Evolutionary conservation across 192 early-diverging fungal genomes (phyloP).

Genomic region (Coemansia sp.): DNA sequence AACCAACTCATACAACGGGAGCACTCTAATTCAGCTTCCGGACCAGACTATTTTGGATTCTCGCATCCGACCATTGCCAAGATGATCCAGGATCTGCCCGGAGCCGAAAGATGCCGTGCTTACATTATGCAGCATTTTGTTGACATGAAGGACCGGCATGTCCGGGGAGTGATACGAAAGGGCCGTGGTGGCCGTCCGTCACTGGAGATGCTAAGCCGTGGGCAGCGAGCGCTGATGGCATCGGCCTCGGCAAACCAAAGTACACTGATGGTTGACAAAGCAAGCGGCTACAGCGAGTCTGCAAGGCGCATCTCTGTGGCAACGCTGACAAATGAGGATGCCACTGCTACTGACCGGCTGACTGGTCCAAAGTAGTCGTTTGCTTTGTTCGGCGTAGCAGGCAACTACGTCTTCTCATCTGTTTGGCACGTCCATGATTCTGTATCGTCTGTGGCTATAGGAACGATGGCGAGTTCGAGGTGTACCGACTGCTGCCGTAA

Average conservation of each 20-base stretch:
- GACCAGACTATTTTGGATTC: conserved; percentile 91
- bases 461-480: conserved; percentile 9
- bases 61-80: conserved; percentile 80
- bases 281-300: neutral
- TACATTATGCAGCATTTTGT: conserved; percentile 73
- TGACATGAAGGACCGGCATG: conserved; percentile 59
- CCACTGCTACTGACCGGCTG: neutral
- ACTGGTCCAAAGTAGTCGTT: neutral
- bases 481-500: conserved; percentile 23
- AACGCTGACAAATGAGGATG: conserved; percentile 11
- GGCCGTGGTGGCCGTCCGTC: conserved; percentile 41
- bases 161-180: conserved; percentile 55
- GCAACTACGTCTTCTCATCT: neutral
- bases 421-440: conserved; percentile 23
- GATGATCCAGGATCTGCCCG: conserved; percentile 85
- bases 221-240: conserved; percentile 39
- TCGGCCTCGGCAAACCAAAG: conserved; percentile 10
- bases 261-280: neutral
- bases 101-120: conserved; percentile 64
- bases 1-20: conserved; percentile 78
- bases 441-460: conserved; percentile 31
- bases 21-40: conserved; percentile 77
- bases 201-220: conserved; percentile 38
- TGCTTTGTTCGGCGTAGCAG: neutral
- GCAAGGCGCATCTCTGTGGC: conserved; percentile 22